Evolutionary conservation across 305 asterid genomes (phyloP).

Genomic region (Petunia hybrid): DNA sequence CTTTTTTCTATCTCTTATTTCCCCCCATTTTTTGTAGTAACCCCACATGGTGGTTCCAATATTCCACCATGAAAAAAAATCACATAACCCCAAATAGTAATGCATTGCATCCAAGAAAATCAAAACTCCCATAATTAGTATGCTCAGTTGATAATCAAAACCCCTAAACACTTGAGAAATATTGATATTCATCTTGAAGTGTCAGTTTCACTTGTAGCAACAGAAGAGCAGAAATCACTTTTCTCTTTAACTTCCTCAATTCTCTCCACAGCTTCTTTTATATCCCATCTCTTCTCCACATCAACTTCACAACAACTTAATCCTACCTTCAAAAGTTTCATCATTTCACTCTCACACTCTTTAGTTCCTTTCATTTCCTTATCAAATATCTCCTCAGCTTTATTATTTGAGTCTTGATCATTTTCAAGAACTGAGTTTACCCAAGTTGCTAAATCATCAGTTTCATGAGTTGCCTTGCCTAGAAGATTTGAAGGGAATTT

Average conservation of each 20-base stretch:
- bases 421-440: slow-evolving; percentile 46
- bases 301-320: slow-evolving; percentile 65
- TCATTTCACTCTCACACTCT: slow-evolving; percentile 58
- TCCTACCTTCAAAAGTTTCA: slow-evolving; percentile 67
- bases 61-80: slow-evolving; percentile 26
- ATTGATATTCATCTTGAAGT: slow-evolving; percentile 51
- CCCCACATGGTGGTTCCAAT: slow-evolving; percentile 21
- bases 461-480: slow-evolving; percentile 48
- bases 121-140: neutral
- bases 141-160: neutral
- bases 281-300: slow-evolving; percentile 63
- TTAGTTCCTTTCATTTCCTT: slow-evolving; percentile 52
- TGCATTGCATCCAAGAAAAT: slow-evolving; percentile 14
- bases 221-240: slow-evolving; percentile 54
- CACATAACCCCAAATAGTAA: slow-evolving; percentile 4
- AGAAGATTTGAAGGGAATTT: slow-evolving; percentile 56
- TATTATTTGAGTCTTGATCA: slow-evolving; percentile 12
- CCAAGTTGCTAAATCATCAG: slow-evolving; percentile 67
- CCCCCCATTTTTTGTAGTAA: neutral
- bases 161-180: neutral
- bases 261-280: slow-evolving; percentile 62
- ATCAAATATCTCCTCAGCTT: slow-evolving; percentile 54
- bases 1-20: slow-evolving; percentile 21
- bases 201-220: slow-evolving; percentile 48
- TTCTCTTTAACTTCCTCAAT: slow-evolving; percentile 69